phyloP scores from a whole-genome alignment of 1,284 basidiomycete species.

The Austroboletus sp. region DNA sequence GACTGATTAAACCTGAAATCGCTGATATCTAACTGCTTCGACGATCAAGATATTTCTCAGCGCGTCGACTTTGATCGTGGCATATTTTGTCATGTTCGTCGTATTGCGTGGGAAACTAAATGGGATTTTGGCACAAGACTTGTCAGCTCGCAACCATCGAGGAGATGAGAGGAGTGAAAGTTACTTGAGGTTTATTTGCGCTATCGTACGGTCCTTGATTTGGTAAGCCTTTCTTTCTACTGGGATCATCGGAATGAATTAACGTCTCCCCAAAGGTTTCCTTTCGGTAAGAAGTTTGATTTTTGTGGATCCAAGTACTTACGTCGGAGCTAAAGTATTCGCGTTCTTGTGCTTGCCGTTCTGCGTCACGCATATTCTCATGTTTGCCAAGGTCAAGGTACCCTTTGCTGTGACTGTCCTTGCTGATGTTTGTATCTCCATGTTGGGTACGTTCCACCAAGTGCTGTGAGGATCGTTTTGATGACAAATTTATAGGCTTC shows the following conservation, averaged over 20 bases:
- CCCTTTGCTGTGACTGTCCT: conserved; percentile 44
- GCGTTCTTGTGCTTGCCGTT: conserved; percentile 55
- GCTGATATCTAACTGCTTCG: conserved; percentile 2
- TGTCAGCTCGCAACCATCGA: conserved; percentile 44
- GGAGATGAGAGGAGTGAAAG: conserved; percentile 42
- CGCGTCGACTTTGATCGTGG: conserved; percentile 45
- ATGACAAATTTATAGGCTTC: conserved; percentile 39
- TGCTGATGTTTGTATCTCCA: conserved; percentile 46
- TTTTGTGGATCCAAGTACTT: not conserved
- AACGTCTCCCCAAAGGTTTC: conserved; percentile 43
- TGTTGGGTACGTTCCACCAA: conserved; percentile 44
- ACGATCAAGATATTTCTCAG: conserved; percentile 49
- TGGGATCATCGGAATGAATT: conserved; percentile 7
- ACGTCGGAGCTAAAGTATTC: conserved; percentile 42
- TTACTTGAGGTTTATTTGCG: conserved; percentile 54
- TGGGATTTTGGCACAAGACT: conserved; percentile 39
- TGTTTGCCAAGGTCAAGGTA: conserved; percentile 42
- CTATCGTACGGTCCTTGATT: conserved; percentile 57
- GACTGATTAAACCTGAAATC: conserved; percentile 12
- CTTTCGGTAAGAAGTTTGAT: conserved; percentile 42
- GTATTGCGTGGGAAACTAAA: conserved; percentile 48
- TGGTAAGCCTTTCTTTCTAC: conserved; percentile 44
- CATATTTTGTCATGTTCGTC: conserved; percentile 55
- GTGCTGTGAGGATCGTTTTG: not conserved
- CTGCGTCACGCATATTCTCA: conserved; percentile 46